Conservation (phyloP, 306 rosid species). For the Fragaria ananassa region DNA sequence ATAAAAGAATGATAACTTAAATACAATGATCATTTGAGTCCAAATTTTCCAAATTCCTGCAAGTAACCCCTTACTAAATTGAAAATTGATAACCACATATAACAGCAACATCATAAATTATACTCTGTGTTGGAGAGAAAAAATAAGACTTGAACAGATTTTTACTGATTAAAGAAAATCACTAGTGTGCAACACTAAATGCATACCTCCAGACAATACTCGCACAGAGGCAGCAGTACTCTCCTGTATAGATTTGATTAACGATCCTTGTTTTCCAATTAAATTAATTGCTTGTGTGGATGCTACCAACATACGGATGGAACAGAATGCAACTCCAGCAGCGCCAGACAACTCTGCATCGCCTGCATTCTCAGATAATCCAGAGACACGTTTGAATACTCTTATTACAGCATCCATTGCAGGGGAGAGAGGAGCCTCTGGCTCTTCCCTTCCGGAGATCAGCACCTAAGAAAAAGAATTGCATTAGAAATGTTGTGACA, state of each 20-base stretch:
- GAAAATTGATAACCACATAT: not conserved
- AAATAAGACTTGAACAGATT: not conserved
- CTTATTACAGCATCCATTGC: constrained; percentile 93
- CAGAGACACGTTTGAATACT: constrained; percentile 76
- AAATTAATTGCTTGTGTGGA: constrained; percentile 94
- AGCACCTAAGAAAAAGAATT: constrained; percentile 57
- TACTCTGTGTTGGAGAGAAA: not conserved
- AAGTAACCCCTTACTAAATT: not conserved
- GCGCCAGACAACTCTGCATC: constrained; percentile 45
- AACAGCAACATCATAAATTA: not conserved
- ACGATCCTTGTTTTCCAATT: constrained; percentile 93
- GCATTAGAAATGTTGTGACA: constrained; percentile 8
- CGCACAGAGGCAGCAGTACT: constrained; percentile 65
- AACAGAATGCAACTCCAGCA: constrained; percentile 52
- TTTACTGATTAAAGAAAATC: not conserved
- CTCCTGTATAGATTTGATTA: constrained; percentile 93
- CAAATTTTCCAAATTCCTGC: not conserved
- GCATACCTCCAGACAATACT: constrained; percentile 81
- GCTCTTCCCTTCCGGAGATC: constrained; percentile 86
- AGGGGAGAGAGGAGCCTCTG: constrained; percentile 70
- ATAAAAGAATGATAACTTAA: not conserved
- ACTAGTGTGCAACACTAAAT: constrained; percentile 1
- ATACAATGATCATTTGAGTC: not conserved
- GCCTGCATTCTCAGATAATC: constrained; percentile 61
- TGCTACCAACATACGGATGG: constrained; percentile 79